phyloP scores from a whole-genome alignment of 2,329 filamentous ascomycete genomes.

The Sclerotinia sclerotiorum region DNA sequence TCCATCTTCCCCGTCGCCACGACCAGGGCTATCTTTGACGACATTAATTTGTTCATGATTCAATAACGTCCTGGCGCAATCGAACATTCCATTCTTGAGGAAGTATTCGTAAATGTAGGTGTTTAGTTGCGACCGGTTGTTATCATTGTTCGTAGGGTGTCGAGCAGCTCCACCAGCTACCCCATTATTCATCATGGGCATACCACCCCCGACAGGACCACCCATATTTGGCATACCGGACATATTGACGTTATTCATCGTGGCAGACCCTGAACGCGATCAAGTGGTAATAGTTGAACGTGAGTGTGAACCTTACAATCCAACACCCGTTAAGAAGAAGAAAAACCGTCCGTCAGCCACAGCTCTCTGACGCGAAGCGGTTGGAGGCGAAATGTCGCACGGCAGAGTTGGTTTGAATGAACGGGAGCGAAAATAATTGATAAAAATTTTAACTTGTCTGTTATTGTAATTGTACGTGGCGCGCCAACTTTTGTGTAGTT shows the following conservation, averaged over 20 bases:
- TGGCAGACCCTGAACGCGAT: conserved; percentile 35
- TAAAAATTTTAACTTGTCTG: not conserved
- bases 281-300: conserved; percentile 27
- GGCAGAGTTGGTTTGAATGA: conserved; percentile 1
- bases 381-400: conserved; percentile 31
- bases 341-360: conserved; percentile 34
- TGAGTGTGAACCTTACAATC: conserved; percentile 27
- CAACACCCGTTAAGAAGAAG: conserved; percentile 23
- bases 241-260: conserved; percentile 51
- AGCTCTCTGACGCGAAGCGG: conserved; percentile 37
- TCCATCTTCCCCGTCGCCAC: conserved; percentile 67
- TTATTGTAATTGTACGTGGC: not conserved
- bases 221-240: conserved; percentile 65
- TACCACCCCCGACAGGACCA: conserved; percentile 61
- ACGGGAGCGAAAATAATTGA: conserved; percentile 9
- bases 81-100: conserved; percentile 78
- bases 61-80: conserved; percentile 75
- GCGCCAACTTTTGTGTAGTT: conserved; percentile 15
- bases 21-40: conserved; percentile 66
- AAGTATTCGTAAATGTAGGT: conserved; percentile 94
- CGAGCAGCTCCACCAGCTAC: conserved; percentile 35
- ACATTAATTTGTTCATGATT: conserved; percentile 66
- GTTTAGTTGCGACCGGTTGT: conserved; percentile 62
- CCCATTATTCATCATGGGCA: conserved; percentile 62
- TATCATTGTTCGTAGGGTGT: conserved; percentile 40